Base-by-base conservation (phyloP, 805 yeast genomes). In the Ogataea thermomethanolica region DNA sequence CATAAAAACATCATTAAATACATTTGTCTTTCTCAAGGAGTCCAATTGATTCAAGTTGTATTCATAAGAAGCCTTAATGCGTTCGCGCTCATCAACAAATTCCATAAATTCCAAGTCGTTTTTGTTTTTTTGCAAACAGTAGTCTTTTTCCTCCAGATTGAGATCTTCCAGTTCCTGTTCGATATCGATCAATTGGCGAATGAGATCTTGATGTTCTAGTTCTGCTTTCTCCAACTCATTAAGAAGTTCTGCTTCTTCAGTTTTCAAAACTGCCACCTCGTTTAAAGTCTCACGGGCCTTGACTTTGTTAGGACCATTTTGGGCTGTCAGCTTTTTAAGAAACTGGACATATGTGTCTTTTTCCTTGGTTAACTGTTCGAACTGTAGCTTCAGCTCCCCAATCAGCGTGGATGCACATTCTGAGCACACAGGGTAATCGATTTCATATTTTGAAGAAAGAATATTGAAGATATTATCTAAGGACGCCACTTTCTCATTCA, bases 341-440 rank as follows among this genome's bases (percentile, higher is more conserved):
- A 90, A 89, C 23, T 77, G 76, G 12, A 80, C 65, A 57, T 89
- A 93, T 2, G 77, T 73, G 36, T 89, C 95, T 48, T 91, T 79
- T 53, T 91, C 96, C 46, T 72, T 73, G 13, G 83, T 76, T 5
- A 81, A 74, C 40, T 78, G 84, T 44, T 84, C 91, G 58, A 84
- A 84, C 50, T 81, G 81, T 9, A 66, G 59, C 53, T 80, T 82
- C 59, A 88, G 70, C 41, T 80, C 81, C 8, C 76, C 79, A 8
- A 84, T 67, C 20, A 91, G 61, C 14, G 72, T 58, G 30, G 73
- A 77, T 6, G 93, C 84, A 60, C 99, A 93, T 31, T 90, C 97
- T 17, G 72, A 71, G 53, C 98, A 91, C 11, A 93, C 78, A 0
- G 99, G 99, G 54, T 79, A 80, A 48, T 87, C 95, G 11, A 91